Percentiles rank a stretch among this genome's conserved stretches.
Evolutionary conservation across 306 rosid genomes (phyloP).

Genomic region (Inga leiocalycina): DNA sequence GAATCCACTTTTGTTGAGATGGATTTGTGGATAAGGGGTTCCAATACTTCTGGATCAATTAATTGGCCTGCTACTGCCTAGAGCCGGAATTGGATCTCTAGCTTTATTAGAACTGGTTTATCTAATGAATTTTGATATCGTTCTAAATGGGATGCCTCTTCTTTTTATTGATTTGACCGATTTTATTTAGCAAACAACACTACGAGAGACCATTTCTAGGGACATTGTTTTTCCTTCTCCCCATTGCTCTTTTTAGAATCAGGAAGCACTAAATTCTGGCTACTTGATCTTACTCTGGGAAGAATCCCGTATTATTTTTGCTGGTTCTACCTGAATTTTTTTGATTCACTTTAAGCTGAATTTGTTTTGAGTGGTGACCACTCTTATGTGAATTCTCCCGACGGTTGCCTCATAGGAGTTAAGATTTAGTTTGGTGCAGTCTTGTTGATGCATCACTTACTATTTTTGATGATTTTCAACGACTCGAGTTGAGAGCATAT

Average conservation of each 20-base stretch:
- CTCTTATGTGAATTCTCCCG: neutral
- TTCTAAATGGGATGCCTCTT: slow-evolving; percentile 30
- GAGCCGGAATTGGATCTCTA: slow-evolving; percentile 36
- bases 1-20: neutral
- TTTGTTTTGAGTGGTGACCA: slow-evolving; percentile 10
- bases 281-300: slow-evolving; percentile 2
- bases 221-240: slow-evolving; percentile 20
- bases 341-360: neutral
- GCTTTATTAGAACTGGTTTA: slow-evolving; percentile 32
- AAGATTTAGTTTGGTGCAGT: neutral
- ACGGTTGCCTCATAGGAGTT: neutral
- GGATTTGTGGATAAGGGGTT: slow-evolving; percentile 14
- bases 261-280: slow-evolving; percentile 1
- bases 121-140: slow-evolving; percentile 26
- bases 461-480: slow-evolving; percentile 19
- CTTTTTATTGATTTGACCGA: slow-evolving; percentile 22
- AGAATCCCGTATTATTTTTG: slow-evolving; percentile 8
- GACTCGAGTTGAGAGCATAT: neutral
- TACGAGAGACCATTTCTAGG: slow-evolving; percentile 26
- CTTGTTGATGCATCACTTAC: slow-evolving; percentile 5
- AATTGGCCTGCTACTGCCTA: slow-evolving; percentile 52
- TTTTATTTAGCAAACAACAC: slow-evolving; percentile 30
- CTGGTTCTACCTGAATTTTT: neutral
- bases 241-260: slow-evolving; percentile 29
- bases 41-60: slow-evolving; percentile 18